Base-by-base conservation (phyloP, 805 yeast genomes). In the Zygotorulaspora chibaensis region DNA sequence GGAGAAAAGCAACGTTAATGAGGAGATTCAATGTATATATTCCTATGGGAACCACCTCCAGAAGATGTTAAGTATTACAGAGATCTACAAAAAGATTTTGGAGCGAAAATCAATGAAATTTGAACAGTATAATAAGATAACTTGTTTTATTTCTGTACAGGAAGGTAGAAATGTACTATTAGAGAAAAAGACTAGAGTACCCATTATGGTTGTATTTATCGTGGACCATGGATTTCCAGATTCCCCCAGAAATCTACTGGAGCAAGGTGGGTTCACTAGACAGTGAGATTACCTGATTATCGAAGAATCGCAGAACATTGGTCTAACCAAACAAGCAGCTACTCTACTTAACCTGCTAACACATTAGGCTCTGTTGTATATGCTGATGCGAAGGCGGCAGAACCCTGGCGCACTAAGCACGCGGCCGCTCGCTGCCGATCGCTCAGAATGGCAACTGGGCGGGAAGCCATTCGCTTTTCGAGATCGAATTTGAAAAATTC, bases 1-100 rank as follows among this genome's bases (percentile, higher is more conserved):
- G 13, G 38, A 42, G n/a, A 33, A 28, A 6, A 13, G 16, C 11
- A 15, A 42, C 1, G 33, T 29, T 4, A 10, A 11, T 12, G n/a
- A 38, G 15, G 41, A 33, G 13, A 17, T 34, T n/a, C 13, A 48
- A 3, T 56, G 59, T 38, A 13, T 60, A 11, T 59, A 47, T 38
- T 50, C 62, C 1, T 60, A 57, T 41, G 66, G 66, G 7, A 50
- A 56, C 18, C 64, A 61, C 42, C 46, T 61, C 16, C 64, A 59
- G 35, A 57, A 58, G 43, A 43, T 55, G 43, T 46, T 61, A 9
- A 56, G 59, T 35, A 47, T 59, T 11, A 25, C 57, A 5, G 66
- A 61, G 43, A 50, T 61, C 10, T 50, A 43, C 39, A 61, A 60
- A 42, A 48, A 43, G 12, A 43, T 41, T 8, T 25, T 39, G 25